These are phyloP conservation scores for Ophiocordyceps camponoti-leonardi DNA, from an alignment of 2,329 filamentous ascomycete genomes.

Conservation along the genomic window DNA sequence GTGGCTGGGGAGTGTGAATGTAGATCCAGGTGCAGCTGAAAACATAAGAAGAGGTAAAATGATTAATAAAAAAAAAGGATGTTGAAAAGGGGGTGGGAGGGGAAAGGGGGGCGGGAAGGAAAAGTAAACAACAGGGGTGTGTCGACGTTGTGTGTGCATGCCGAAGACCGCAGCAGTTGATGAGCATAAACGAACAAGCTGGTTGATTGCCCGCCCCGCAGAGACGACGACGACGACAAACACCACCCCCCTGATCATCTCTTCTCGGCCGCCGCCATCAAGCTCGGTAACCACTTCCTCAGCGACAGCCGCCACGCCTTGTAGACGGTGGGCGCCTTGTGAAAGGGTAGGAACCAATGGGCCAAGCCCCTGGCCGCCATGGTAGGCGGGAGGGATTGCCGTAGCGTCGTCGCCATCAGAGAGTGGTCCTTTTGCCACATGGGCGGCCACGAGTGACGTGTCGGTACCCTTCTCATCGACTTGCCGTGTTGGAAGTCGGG, in stretches of 20 bases:
- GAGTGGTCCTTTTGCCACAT: conserved; percentile 14
- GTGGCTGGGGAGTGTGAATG: too few relatives aligned
- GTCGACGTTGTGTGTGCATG: too few relatives aligned
- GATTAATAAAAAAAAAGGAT: too few relatives aligned
- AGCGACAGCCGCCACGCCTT: conserved; percentile 6
- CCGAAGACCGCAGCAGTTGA: too few relatives aligned
- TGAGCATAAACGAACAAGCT: background rate
- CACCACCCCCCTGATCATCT: background rate
- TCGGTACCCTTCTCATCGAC: conserved; percentile 16
- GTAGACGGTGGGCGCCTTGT: conserved; percentile 1
- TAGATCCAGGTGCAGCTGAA: background rate
- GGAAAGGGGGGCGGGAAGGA: too few relatives aligned
- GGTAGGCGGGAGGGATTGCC: conserved; percentile 19
- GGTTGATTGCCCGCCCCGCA: background rate
- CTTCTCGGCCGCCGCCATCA: conserved; percentile 4
- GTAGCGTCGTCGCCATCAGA: conserved; percentile 19
- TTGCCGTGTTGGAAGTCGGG: conserved; percentile 21
- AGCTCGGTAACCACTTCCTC: conserved; percentile 9
- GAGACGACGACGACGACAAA: too few relatives aligned
- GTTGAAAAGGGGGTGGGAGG: too few relatives aligned
- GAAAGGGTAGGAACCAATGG: conserved; percentile 21
- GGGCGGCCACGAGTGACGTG: conserved; percentile 25
- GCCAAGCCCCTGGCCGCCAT: conserved; percentile 20
- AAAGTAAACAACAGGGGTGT: too few relatives aligned
- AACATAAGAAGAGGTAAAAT: background rate